Conservation (phyloP, 345 rosid species). For the Citrus mangshanensis region DNA sequence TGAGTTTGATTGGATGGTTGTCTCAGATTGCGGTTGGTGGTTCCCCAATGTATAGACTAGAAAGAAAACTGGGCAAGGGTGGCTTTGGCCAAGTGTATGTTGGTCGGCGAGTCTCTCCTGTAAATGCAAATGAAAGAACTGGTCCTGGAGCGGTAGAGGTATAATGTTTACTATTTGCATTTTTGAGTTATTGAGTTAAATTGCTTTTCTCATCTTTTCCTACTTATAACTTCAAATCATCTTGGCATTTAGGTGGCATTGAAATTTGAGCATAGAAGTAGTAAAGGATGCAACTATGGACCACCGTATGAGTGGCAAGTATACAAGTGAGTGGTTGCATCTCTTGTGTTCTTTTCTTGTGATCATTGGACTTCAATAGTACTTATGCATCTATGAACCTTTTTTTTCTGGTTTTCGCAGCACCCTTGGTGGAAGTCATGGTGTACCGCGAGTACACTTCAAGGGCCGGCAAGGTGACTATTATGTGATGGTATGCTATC, state of each 20-base stretch:
- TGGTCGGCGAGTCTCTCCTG: conserved; percentile 57
- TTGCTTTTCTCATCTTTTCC: neutral
- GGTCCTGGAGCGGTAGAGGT: conserved; percentile 70
- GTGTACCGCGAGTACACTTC: conserved; percentile 72
- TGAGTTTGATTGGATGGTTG: neutral
- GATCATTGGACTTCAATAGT: neutral
- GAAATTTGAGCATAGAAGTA: conserved; percentile 58
- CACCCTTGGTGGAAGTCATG: conserved; percentile 78
- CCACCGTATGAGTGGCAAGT: conserved; percentile 63
- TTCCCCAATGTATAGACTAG: conserved; percentile 64
- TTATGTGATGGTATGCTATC: conserved; percentile 65
- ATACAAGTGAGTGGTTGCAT: conserved; percentile 35
- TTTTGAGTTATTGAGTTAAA: neutral
- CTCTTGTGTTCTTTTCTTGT: neutral
- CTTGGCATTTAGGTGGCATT: conserved; percentile 44
- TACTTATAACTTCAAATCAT: neutral
- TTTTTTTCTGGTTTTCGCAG: conserved; percentile 27
- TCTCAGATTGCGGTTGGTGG: conserved; percentile 68
- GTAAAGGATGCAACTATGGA: conserved; percentile 62
- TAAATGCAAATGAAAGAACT: conserved; percentile 40
- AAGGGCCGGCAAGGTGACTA: conserved; percentile 77
- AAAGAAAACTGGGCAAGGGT: conserved; percentile 77
- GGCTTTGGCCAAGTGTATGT: conserved; percentile 92
- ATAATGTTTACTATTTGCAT: conserved; percentile 3
- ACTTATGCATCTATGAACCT: neutral